Evolutionary conservation across 2,329 filamentous ascomycete species (phyloP).

Genomic region (Exophiala sp.): DNA sequence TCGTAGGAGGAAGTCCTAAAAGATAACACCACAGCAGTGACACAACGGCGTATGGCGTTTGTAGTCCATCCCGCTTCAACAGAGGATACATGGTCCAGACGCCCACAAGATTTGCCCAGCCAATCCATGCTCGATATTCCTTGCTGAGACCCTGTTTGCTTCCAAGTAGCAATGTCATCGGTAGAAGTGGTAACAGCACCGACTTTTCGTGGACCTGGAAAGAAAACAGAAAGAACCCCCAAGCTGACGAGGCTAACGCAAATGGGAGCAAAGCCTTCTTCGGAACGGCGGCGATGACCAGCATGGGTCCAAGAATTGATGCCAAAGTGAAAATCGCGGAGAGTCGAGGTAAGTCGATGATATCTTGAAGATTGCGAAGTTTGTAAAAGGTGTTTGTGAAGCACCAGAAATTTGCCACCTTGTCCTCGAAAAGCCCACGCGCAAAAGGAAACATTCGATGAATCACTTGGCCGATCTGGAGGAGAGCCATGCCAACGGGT

Average conservation of each 20-base stretch:
- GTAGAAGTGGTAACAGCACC: slow-evolving; percentile 81
- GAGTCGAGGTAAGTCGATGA: slow-evolving; percentile 64
- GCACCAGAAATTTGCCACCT: slow-evolving; percentile 98
- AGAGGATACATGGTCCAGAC: slow-evolving; percentile 93
- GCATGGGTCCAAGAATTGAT: slow-evolving; percentile 71
- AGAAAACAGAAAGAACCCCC: slow-evolving; percentile 96
- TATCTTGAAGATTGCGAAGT: slow-evolving; percentile 60
- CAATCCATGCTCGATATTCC: slow-evolving; percentile 78
- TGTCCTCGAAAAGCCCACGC: slow-evolving; percentile 95
- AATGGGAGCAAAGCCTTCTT: slow-evolving; percentile 70
- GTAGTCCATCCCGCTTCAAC: slow-evolving; percentile 74
- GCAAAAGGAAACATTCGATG: slow-evolving; percentile 95
- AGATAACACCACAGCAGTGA: slow-evolving; percentile 87
- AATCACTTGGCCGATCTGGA: slow-evolving; percentile 75
- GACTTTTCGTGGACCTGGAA: slow-evolving; percentile 99
- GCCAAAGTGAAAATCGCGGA: slow-evolving; percentile 69
- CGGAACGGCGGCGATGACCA: slow-evolving; percentile 72
- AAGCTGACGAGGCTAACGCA: slow-evolving; percentile 75
- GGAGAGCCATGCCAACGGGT: slow-evolving; percentile 65
- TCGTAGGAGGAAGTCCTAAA: slow-evolving; percentile 72
- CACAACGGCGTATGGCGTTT: slow-evolving; percentile 77
- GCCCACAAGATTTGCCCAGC: slow-evolving; percentile 87
- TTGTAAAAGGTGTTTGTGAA: slow-evolving; percentile 74
- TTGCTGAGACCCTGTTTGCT: slow-evolving; percentile 70
- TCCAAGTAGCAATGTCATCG: slow-evolving; percentile 83